A percentile compares a stretch with the other conserved stretches of the same genome.
phyloP scores from a whole-genome alignment of 2,329 filamentous ascomycete genomes.

The Aspergillus sp. region DNA sequence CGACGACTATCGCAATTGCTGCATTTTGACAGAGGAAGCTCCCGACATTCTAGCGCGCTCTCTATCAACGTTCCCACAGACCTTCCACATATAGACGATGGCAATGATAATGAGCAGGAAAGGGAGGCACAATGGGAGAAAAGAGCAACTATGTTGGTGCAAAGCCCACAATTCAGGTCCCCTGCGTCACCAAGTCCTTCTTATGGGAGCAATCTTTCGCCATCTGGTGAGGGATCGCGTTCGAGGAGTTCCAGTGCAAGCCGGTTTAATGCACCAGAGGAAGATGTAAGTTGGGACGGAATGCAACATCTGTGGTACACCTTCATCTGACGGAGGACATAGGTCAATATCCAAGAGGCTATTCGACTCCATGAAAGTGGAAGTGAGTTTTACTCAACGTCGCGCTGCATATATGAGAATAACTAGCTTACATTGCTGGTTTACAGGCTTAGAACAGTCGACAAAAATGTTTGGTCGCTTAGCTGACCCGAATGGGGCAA shows the following conservation, averaged over 20 bases:
- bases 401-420: no score
- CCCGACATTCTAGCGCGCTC: constrained; percentile 26
- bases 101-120: constrained; percentile 46
- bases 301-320: no score
- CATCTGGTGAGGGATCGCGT: constrained; percentile 7
- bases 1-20: constrained; percentile 29
- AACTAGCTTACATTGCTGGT: no score
- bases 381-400: constrained; percentile 25
- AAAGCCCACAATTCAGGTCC: constrained; percentile 39
- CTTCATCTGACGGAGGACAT: background rate
- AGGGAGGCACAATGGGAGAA: constrained; percentile 83
- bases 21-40: constrained; percentile 31
- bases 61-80: constrained; percentile 71
- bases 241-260: constrained; percentile 31
- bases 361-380: constrained; percentile 88
- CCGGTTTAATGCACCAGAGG: constrained; percentile 23
- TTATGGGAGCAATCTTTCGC: constrained; percentile 9
- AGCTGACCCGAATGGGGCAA: constrained; percentile 76
- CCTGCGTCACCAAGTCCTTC: constrained; percentile 29
- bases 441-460: constrained; percentile 63
- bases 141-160: constrained; percentile 81
- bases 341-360: constrained; percentile 80
- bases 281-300: constrained; percentile 27
- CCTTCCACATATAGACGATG: constrained; percentile 66
- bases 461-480: constrained; percentile 81